Conservation (phyloP, 306 rosid species). For the Pterocarpus macrocarpus region DNA sequence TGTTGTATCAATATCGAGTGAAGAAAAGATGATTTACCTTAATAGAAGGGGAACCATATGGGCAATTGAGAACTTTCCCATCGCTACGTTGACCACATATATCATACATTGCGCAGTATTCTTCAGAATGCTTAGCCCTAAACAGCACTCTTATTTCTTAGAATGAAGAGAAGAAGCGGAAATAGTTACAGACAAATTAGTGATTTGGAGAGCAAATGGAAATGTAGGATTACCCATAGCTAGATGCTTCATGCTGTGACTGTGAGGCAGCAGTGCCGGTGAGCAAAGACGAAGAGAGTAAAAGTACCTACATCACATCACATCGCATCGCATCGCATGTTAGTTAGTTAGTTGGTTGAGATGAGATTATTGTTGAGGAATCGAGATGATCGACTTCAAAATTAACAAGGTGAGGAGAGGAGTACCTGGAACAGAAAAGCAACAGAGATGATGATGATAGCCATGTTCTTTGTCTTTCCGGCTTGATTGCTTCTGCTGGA, state of each 20-base stretch:
- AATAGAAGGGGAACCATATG: constrained; percentile 81
- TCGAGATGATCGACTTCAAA: not conserved
- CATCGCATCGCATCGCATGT: not conserved
- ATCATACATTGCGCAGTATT: constrained; percentile 96
- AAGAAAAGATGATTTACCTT: constrained; percentile 56
- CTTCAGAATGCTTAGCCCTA: constrained; percentile 73
- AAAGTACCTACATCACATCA: constrained; percentile 53
- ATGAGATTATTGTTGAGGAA: not conserved
- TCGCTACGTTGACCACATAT: constrained; percentile 90
- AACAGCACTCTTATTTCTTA: constrained; percentile 20
- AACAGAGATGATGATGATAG: constrained; percentile 44
- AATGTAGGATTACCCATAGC: not conserved
- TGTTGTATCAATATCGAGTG: not conserved
- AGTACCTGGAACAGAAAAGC: constrained; percentile 62
- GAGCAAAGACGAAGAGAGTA: constrained; percentile 58
- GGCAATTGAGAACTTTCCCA: constrained; percentile 90
- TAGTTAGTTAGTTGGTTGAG: not conserved
- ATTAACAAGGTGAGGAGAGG: constrained; percentile 4
- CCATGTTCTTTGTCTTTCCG: constrained; percentile 1
- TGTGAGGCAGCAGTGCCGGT: constrained; percentile 51
- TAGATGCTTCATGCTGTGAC: constrained; percentile 29
- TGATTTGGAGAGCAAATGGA: constrained; percentile 1
- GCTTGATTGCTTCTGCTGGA: not conserved
- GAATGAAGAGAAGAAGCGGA: not conserved
- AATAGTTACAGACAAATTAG: constrained; percentile 4